Base-by-base conservation (phyloP, 2,329 filamentous ascomycete species). In the Fusarium camptoceras region DNA sequence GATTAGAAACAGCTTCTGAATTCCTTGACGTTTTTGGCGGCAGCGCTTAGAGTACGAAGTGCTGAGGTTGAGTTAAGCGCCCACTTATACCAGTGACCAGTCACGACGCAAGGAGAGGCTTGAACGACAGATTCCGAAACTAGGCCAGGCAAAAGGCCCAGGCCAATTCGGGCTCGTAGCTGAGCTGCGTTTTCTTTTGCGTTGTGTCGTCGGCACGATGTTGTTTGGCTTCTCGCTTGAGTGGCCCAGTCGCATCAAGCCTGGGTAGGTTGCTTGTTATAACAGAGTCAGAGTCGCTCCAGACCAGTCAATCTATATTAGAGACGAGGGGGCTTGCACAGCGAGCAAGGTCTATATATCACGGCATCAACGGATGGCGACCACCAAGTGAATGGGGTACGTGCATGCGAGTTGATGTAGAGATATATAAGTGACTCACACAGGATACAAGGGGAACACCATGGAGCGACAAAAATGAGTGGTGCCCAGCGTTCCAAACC, bases 371-470 rank as follows among this genome's bases (percentile, higher is more conserved):
- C 47, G 51, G 51, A 53, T 50, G 53, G 51, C 64, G 66, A 50
- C 71, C 65, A 34, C 74, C 73, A 77, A 76, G 57, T 70, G 63
- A 76, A 74, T 76, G 75, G 71, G 68, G 64, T 22, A 34, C 11
- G 64, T 22, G 49, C n/a, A n/a, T 66, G 60, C 66, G 59, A 46
- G 55, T 57, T 58, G 54, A 63, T 49, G 48, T 46, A 48, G 55
- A 68, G 63, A 72, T 73, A 73, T 72, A 73, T 66, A 63, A 61
- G 68, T 76, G 74, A 76, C 66, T 76, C 73, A 69, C 59, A 42
- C 60, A 72, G 49, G 67, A 57, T 39, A 64, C 72, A 74, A 73
- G 71, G 74, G 72, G 70, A 71, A 75, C 74, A 73, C 73, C 70
- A 24, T 58, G 67, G 70, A 76, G 60, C 63, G 73, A 72, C 44